Percentiles rank a stretch among this genome's conserved stretches.
These are phyloP conservation scores for Chrysophaeum taylorii DNA, from an alignment of 352 stramenopile genomes.

Conservation along the genomic window DNA sequence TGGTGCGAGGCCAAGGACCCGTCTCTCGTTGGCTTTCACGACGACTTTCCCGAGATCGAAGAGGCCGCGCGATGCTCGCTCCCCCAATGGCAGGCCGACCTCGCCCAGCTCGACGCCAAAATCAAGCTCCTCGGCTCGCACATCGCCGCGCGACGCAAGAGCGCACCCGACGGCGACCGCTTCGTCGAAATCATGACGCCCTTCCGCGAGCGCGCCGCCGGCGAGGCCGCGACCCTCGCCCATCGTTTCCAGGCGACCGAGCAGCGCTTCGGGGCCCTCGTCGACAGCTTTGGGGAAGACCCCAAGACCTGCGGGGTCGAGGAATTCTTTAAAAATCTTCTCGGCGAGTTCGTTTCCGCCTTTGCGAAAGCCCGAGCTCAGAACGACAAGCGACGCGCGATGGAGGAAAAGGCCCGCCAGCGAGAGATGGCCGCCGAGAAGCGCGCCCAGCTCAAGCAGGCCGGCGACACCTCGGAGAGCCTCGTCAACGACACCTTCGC, in stretches of 20 bases:
- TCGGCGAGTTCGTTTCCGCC: slow-evolving; percentile 15
- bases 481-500: not conserved
- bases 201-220: not conserved
- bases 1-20: not conserved
- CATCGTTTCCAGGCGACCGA: slow-evolving; percentile 10
- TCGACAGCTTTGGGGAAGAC: not conserved
- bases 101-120: not conserved
- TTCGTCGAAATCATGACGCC: slow-evolving; percentile 1
- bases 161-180: not conserved
- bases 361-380: slow-evolving; percentile 14
- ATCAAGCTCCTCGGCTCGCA: not conserved
- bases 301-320: not conserved
- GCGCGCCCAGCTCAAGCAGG: not conserved
- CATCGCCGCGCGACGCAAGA: not conserved
- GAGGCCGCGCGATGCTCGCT: not conserved
- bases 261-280: not conserved
- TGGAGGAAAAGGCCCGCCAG: slow-evolving; percentile 13
- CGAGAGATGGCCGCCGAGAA: not conserved
- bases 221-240: slow-evolving; percentile 1
- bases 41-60: not conserved
- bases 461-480: not conserved
- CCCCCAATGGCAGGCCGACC: not conserved
- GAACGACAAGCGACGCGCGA: slow-evolving; percentile 17
- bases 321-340: slow-evolving; percentile 16
- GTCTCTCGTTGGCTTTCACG: not conserved